Evolutionary conservation across 1,284 basidiomycete genomes (phyloP).

Genomic region (Boletus putidus): DNA sequence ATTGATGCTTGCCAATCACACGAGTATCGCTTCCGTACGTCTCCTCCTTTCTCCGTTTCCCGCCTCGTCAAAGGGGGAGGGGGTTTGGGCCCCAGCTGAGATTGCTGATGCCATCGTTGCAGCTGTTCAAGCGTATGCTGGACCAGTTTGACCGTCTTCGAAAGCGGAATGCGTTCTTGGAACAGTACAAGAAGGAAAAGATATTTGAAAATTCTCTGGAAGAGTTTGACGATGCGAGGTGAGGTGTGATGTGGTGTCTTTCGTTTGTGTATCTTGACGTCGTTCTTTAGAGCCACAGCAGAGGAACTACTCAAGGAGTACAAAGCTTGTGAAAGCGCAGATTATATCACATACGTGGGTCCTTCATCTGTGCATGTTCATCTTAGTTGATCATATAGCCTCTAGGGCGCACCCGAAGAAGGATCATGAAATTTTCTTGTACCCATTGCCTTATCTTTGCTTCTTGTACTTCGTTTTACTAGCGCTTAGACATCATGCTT

Average conservation of each 20-base stretch:
- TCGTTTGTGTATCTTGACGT: background rate
- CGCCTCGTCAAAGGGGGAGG: too few relatives aligned
- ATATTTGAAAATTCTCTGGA: conserved; percentile 90
- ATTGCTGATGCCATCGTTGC: conserved; percentile 1
- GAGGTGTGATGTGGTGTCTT: conserved; percentile 21
- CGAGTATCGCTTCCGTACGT: conserved; percentile 89
- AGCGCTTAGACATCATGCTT: conserved; percentile 3
- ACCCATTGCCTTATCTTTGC: background rate
- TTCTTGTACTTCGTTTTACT: conserved; percentile 12
- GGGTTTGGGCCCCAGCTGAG: too few relatives aligned
- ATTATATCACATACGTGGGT: conserved; percentile 82
- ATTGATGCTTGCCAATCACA: conserved; percentile 98
- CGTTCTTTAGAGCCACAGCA: conserved; percentile 65
- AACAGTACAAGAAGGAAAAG: conserved; percentile 96
- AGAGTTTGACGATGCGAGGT: conserved; percentile 95
- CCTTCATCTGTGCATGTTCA: background rate
- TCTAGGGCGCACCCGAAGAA: conserved; percentile 32
- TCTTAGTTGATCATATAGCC: background rate
- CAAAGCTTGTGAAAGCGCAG: conserved; percentile 87
- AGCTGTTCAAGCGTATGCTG: conserved; percentile 95
- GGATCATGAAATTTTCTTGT: conserved; percentile 25
- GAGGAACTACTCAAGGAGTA: conserved; percentile 89
- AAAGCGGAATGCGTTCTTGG: conserved; percentile 93
- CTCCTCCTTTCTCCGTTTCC: background rate
- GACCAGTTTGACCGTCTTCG: conserved; percentile 92